Evolutionary conservation across 2,329 filamentous ascomycete species (phyloP).

Genomic region (Calonectria ilicicola): DNA sequence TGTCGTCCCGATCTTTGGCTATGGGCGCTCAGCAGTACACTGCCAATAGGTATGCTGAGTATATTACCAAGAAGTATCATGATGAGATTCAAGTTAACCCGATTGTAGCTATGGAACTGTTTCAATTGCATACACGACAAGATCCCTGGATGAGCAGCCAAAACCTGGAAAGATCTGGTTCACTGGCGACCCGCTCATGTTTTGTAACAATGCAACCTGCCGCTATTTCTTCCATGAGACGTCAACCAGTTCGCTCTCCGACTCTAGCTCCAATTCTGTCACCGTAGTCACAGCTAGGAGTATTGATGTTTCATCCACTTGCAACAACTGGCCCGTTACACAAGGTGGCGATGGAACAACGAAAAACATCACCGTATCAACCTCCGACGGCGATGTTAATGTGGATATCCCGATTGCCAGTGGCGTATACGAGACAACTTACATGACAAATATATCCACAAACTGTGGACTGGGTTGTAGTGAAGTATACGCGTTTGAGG

Average conservation of each 20-base stretch:
- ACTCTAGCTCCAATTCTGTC: constrained; percentile 23
- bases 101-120: constrained; percentile 52
- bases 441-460: constrained; percentile 32
- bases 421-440: constrained; percentile 33
- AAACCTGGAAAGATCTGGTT: constrained; percentile 45
- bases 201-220: constrained; percentile 45
- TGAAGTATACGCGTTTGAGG: constrained; percentile 36
- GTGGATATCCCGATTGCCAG: constrained; percentile 27
- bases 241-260: constrained; percentile 20
- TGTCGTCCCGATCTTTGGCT: constrained; percentile 36
- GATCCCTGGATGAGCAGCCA: constrained; percentile 36
- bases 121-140: constrained; percentile 45
- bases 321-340: constrained; percentile 34
- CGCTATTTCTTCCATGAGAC: constrained; percentile 54
- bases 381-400: background rate
- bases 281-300: constrained; percentile 32
- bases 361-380: constrained; percentile 27
- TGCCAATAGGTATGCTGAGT: constrained; percentile 51
- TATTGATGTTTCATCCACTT: constrained; percentile 24
- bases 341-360: constrained; percentile 30
- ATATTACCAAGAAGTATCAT: too few species aligned
- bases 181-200: constrained; percentile 47
- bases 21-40: constrained; percentile 54
- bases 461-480: constrained; percentile 34
- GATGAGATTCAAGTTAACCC: background rate